phyloP scores from a whole-genome alignment of 2,329 filamentous ascomycete species.

The Ascochyta lentis region DNA sequence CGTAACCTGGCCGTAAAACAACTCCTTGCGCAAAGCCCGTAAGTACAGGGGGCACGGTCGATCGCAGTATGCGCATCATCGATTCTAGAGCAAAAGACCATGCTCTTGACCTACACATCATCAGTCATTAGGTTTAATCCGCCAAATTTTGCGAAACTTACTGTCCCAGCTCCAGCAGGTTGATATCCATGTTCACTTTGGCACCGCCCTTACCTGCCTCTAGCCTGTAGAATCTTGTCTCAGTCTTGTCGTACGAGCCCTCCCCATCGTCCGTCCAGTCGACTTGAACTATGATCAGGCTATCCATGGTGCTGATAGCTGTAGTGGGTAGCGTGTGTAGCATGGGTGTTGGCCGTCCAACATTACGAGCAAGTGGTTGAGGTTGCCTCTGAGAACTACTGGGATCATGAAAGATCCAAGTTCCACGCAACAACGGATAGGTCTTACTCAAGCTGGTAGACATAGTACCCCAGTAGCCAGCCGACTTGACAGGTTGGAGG shows the following conservation, averaged over 20 bases:
- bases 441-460: conserved; percentile 26
- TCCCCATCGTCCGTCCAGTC: conserved; percentile 44
- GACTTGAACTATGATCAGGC: conserved; percentile 34
- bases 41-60: conserved; percentile 31
- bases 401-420: conserved; percentile 41
- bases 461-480: conserved; percentile 25
- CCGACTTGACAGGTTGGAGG: conserved; percentile 33
- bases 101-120: conserved; percentile 23
- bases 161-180: conserved; percentile 42
- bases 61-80: conserved; percentile 24
- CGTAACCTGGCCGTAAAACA: conserved; percentile 24
- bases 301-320: neutral
- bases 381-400: conserved; percentile 15
- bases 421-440: conserved; percentile 34
- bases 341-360: conserved; percentile 16
- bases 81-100: conserved; percentile 44
- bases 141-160: conserved; percentile 10
- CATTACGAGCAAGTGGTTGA: conserved; percentile 11
- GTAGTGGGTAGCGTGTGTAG: neutral
- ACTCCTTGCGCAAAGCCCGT: conserved; percentile 31
- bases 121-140: conserved; percentile 15
- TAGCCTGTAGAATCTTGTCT: conserved; percentile 31
- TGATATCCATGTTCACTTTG: conserved; percentile 39
- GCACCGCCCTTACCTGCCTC: conserved; percentile 21
- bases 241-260: conserved; percentile 38